Percentiles rank a stretch among this genome's conserved stretches.
phyloP scores from a whole-genome alignment of 805 yeast genomes.

The Metschnikowia santaceciliae region DNA sequence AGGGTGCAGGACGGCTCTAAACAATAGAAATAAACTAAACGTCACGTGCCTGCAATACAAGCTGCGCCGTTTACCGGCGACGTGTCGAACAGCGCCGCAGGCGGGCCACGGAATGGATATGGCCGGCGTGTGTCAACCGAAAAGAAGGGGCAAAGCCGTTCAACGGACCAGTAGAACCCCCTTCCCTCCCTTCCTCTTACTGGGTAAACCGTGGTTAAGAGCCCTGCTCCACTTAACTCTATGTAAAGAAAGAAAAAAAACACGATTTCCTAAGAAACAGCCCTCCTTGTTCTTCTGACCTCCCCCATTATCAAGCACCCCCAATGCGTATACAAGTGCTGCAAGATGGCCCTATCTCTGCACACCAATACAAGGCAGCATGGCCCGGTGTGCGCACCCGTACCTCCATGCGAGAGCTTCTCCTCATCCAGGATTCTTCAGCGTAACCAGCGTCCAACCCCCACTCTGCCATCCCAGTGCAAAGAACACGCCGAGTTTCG shows the following conservation, averaged over 20 bases:
- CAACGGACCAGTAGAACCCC: no score
- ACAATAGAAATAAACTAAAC: background rate
- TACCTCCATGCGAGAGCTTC: constrained; percentile 1
- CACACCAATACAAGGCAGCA: background rate
- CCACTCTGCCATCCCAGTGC: background rate
- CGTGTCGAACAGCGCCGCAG: background rate
- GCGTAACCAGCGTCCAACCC: background rate
- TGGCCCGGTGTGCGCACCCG: background rate
- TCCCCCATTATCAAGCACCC: no score
- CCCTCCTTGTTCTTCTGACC: no score
- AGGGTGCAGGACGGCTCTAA: background rate
- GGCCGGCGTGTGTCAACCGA: background rate
- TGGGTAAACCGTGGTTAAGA: no score
- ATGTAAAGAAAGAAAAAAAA: no score
- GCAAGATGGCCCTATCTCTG: no score
- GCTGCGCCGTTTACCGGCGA: background rate
- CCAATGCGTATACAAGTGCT: no score
- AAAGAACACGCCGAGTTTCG: background rate
- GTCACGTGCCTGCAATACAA: background rate
- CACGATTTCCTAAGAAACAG: no score
- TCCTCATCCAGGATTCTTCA: constrained; percentile 1
- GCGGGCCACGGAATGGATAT: background rate
- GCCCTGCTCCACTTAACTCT: no score
- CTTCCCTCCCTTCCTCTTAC: no score
- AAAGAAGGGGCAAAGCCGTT: background rate